Evolutionary conservation across 441 rosid species (phyloP), one percentile per base, ranked within the genome.

Genomic region (Gossypium trilobum): DNA sequence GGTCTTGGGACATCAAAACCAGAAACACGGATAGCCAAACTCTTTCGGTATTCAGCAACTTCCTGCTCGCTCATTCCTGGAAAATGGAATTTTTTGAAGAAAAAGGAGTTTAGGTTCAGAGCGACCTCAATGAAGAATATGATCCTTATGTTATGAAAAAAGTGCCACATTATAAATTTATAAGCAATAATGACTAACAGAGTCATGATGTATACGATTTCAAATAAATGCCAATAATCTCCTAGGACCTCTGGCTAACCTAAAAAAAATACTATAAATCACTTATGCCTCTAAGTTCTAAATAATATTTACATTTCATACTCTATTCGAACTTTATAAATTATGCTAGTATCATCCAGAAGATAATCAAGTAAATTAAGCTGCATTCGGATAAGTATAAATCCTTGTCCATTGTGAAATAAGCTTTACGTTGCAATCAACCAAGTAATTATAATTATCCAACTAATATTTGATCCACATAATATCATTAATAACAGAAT

Each of bases 1-100:
- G 62, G 62, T 57, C 16, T 57, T 23, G 33, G 62, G 62, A 57
- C 62, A 11, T 57, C 62, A 57, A 57, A 57, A 57, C 62, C 62
- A 10, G 33, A 57, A 23, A 57, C 16, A 3, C 62, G 62, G 1
- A 57, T 23, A 23, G 62, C 62, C 8, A 57, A 57, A 57, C 33
- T 57, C 33, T 57, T 57, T 13, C 62, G 16, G 14, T 11, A 23
- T 23, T 57, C 62, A 23, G 62, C 62, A 57, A 57, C 62, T 57
- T 57, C 62, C 16, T 57, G 62, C 31, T 57, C 62, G 11, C 33
- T 57, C 62, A 57, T 10, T 57, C 62, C 62, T 57, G 13, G 5
- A 11, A 11, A 23, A 25, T 2, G 31, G 2, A 1, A 1, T 22
- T 3, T 20, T 55, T 1, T 23, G n/a, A 57, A 57, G 33, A 10